Percentiles rank a stretch among this genome's conserved stretches.
Evolutionary conservation across 2,329 filamentous ascomycete species (phyloP).

Genomic region (Pyrenochaeta sp.): DNA sequence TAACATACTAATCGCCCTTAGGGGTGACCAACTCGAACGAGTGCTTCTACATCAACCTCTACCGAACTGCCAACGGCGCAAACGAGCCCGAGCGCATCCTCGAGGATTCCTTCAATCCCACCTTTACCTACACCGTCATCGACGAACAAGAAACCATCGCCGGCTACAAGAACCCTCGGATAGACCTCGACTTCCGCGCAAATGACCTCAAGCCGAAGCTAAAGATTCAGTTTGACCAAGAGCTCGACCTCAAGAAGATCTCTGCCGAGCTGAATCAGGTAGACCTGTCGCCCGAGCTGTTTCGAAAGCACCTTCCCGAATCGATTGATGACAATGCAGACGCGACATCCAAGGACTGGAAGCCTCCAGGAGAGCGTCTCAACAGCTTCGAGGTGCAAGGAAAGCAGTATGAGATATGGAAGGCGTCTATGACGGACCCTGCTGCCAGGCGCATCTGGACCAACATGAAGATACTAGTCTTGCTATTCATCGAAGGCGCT

Average conservation of each 20-base stretch:
- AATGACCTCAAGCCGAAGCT: conserved; percentile 83
- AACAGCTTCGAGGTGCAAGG: conserved; percentile 69
- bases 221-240: conserved; percentile 74
- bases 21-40: conserved; percentile 49
- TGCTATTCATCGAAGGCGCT: conserved; percentile 94
- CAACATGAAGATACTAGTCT: conserved; percentile 83
- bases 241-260: conserved; percentile 73
- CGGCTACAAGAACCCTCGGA: conserved; percentile 82
- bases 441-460: conserved; percentile 75
- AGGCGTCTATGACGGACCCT: conserved; percentile 74
- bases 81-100: conserved; percentile 48
- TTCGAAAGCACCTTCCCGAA: conserved; percentile 53
- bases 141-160: conserved; percentile 92
- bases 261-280: conserved; percentile 69
- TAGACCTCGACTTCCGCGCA: conserved; percentile 74
- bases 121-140: conserved; percentile 91
- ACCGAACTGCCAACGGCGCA: conserved; percentile 34
- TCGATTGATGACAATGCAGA: conserved; percentile 53
- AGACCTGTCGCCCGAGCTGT: conserved; percentile 69
- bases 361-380: conserved; percentile 78
- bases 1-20: conserved; percentile 24
- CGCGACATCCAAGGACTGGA: conserved; percentile 56
- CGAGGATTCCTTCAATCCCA: conserved; percentile 77
- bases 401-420: conserved; percentile 84
- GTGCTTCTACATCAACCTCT: conserved; percentile 49